Evolutionary conservation across 169 alveolate species (phyloP), one percentile per base, ranked within the genome.

Genomic region (Eimeria maxima): DNA sequence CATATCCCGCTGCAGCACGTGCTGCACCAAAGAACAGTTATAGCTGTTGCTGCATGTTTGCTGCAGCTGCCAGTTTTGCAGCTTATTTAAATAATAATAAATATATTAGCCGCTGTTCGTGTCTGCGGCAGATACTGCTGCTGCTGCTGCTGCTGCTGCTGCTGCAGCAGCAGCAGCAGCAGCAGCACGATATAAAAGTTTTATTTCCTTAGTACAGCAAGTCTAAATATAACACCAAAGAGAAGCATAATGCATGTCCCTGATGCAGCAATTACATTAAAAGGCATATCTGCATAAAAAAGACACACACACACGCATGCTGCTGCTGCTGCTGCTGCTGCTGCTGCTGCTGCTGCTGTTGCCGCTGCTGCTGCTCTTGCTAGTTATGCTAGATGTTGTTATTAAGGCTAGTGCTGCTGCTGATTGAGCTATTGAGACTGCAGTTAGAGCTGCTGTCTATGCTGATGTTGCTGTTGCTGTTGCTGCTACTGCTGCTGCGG

Each of bases 211-310:
- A 22, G 65, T 24, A 76, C 87, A 47, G 55, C 87, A 8, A 76
- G 24, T 33, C 87, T 76, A 24, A 76, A 76, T 13, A 42, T 45
- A 14, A 47, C 87, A 4, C 87, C 55, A 42, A 76, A 76, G 4
- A 76, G 50, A 76, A 76, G 44, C 87, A 76, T 76, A 22, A 76
- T 7, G 4, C 45, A 38, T 16, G 87, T 76, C 65, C 87, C 63
- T 11, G 87, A 76, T 11, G 50, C 60, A 11, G 87, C 87, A 42
- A 76, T 76, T 0, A 76, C 87, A 33, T 76, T 76, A 63, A 76
- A 76, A 5, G 87, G 87, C 87, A 76, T 76, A 76, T 76, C 87
- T 76, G 87, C 65, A 42, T 24, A 76, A 42, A 8, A 42, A 16
- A 38, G 2, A 76, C 60, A 33, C 60, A 33, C 1, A 60, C 69